A percentile compares a stretch with the other conserved stretches of the same genome.
Conservation (phyloP, 2,329 filamentous ascomycete species). For the Stagonosporopsis cucurbitacearum region DNA sequence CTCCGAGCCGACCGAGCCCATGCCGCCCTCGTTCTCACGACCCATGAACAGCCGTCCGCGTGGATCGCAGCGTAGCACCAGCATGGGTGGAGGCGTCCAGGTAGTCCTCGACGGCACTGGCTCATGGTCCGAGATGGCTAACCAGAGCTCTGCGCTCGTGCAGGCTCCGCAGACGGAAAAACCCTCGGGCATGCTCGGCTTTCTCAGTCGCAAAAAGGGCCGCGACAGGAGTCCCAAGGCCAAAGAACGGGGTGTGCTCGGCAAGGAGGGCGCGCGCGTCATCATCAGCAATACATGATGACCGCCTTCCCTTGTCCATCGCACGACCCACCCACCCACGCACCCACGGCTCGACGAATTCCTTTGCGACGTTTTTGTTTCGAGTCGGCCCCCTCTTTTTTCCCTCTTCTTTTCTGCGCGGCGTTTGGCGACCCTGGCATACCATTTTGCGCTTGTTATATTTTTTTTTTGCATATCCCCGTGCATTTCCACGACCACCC, state of each 20-base stretch:
- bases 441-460: conserved; percentile 28
- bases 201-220: conserved; percentile 87
- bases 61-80: conserved; percentile 72
- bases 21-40: conserved; percentile 46
- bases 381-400: conserved; percentile 28
- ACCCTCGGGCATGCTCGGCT: conserved; percentile 86
- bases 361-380: conserved; percentile 31
- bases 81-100: conserved; percentile 83
- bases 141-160: conserved; percentile 77
- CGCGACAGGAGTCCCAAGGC: conserved; percentile 92
- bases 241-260: conserved; percentile 88
- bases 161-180: conserved; percentile 48
- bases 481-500: conserved; percentile 23
- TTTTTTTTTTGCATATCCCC: conserved; percentile 24
- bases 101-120: conserved; percentile 88
- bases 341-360: conserved; percentile 38
- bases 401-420: conserved; percentile 34
- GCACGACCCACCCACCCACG: not conserved
- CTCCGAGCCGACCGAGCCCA: conserved; percentile 34
- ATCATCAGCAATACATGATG: conserved; percentile 54
- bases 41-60: conserved; percentile 57
- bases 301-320: not conserved
- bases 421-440: conserved; percentile 36
- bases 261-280: conserved; percentile 87
- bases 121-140: conserved; percentile 89